Evolutionary conservation across 306 rosid species (phyloP).

Genomic region (Fagus crenata): DNA sequence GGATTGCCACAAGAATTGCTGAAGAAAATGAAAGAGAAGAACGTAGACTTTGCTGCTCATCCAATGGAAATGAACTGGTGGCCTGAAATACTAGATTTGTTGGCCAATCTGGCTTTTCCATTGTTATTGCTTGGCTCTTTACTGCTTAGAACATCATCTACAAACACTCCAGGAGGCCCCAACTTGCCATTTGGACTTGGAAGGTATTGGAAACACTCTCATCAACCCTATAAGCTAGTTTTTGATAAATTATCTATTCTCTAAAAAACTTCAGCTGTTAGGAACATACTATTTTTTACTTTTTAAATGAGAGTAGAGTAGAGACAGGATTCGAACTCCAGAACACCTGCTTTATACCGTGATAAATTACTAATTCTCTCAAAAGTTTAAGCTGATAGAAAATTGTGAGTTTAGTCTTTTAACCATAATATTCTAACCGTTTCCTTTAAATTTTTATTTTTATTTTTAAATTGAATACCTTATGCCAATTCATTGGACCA

Average conservation of each 20-base stretch:
- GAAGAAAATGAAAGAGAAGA: slow-evolving; percentile 56
- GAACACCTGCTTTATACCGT: too few relatives aligned
- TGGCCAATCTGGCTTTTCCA: slow-evolving; percentile 71
- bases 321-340: too few relatives aligned
- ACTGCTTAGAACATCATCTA: slow-evolving; percentile 43
- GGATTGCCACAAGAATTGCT: slow-evolving; percentile 60
- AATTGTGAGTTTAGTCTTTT: too few relatives aligned
- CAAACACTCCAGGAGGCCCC: slow-evolving; percentile 61
- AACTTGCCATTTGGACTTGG: slow-evolving; percentile 79
- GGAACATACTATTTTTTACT: too few relatives aligned
- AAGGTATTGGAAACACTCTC: slow-evolving; percentile 41
- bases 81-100: slow-evolving; percentile 44
- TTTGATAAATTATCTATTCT: too few relatives aligned
- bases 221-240: neutral
- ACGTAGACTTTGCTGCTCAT: slow-evolving; percentile 69
- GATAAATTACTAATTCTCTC: too few relatives aligned
- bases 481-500: neutral
- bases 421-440: too few relatives aligned
- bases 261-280: too few relatives aligned
- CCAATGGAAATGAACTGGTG: slow-evolving; percentile 49
- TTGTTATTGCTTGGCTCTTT: slow-evolving; percentile 55
- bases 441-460: neutral
- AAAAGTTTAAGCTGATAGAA: too few relatives aligned
- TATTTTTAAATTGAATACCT: neutral
- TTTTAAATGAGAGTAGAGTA: too few relatives aligned